Conservation (phyloP, 371 early-diverging fungal species). For the Mucor plumbeus region DNA sequence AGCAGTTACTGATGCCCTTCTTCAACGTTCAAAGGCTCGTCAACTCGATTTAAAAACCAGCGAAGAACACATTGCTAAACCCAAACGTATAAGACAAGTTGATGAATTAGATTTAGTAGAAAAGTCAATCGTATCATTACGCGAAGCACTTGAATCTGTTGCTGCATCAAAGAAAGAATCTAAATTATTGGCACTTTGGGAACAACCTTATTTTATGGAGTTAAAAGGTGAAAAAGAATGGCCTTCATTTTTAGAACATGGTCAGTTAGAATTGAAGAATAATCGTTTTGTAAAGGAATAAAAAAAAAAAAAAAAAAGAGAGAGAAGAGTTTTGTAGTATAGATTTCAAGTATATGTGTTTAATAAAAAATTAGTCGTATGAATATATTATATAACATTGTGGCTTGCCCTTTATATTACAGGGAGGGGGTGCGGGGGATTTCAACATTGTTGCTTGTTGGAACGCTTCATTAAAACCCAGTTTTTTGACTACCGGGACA, state of each 20-base stretch:
- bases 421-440: constrained; percentile 7
- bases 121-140: constrained; percentile 43
- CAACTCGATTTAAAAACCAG: constrained; percentile 45
- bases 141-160: constrained; percentile 46
- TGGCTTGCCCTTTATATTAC: constrained; percentile 6
- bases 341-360: constrained; percentile 5
- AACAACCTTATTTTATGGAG: constrained; percentile 51
- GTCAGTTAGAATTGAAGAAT: constrained; percentile 47
- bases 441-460: neutral
- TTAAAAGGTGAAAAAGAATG: constrained; percentile 47
- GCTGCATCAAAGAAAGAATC: constrained; percentile 25
- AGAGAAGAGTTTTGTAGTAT: neutral
- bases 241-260: constrained; percentile 55
- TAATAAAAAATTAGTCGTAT: neutral
- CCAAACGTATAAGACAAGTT: constrained; percentile 51
- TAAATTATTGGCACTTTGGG: constrained; percentile 52
- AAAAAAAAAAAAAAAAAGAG: too few species aligned
- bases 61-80: constrained; percentile 45
- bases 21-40: constrained; percentile 49
- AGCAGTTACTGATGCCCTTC: constrained; percentile 63
- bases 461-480: neutral
- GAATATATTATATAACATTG: neutral
- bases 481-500: neutral
- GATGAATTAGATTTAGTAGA: constrained; percentile 50
- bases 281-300: constrained; percentile 48